Conservation (phyloP, 805 yeast genomes). For the Metschnikowia proteae region DNA sequence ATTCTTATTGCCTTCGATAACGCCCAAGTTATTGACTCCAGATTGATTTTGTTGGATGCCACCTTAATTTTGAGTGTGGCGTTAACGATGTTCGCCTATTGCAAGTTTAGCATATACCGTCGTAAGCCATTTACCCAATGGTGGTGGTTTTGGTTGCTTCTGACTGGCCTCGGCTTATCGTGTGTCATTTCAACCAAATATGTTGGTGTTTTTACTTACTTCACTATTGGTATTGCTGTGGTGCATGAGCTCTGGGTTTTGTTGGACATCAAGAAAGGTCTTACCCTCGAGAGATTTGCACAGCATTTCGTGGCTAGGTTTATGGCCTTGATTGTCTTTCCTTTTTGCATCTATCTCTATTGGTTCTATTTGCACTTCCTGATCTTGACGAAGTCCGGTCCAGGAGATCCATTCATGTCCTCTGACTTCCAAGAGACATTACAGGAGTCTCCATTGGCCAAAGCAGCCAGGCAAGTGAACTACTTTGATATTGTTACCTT, state of each 20-base stretch:
- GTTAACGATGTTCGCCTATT: conserved; percentile 69
- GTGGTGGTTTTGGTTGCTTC: conserved; percentile 87
- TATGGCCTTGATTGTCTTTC: conserved; percentile 67
- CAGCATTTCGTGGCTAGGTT: conserved; percentile 76
- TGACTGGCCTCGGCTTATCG: conserved; percentile 83
- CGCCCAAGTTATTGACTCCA: conserved; percentile 86
- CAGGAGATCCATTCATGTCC: conserved; percentile 96
- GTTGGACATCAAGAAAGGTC: conserved; percentile 67
- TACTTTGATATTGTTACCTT: conserved; percentile 74
- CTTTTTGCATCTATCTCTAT: conserved; percentile 73
- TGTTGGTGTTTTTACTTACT: conserved; percentile 90
- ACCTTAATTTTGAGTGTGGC: conserved; percentile 84
- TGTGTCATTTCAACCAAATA: conserved; percentile 94
- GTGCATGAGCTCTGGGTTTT: conserved; percentile 82
- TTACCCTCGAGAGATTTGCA: conserved; percentile 50
- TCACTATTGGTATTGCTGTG: conserved; percentile 85
- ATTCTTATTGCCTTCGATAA: conserved; percentile 77
- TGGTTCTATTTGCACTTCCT: conserved; percentile 94
- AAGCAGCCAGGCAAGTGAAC: conserved; percentile 65
- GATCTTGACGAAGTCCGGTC: conserved; percentile 80
- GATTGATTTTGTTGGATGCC: conserved; percentile 89
- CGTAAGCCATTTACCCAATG: conserved; percentile 55
- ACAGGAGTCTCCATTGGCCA: conserved; percentile 75
- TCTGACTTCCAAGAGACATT: conserved; percentile 90
- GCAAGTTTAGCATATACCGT: conserved; percentile 69